Evolutionary conservation across 352 stramenopile species (phyloP), one percentile per base, ranked within the genome.

Genomic region (Chloridella minuta): DNA sequence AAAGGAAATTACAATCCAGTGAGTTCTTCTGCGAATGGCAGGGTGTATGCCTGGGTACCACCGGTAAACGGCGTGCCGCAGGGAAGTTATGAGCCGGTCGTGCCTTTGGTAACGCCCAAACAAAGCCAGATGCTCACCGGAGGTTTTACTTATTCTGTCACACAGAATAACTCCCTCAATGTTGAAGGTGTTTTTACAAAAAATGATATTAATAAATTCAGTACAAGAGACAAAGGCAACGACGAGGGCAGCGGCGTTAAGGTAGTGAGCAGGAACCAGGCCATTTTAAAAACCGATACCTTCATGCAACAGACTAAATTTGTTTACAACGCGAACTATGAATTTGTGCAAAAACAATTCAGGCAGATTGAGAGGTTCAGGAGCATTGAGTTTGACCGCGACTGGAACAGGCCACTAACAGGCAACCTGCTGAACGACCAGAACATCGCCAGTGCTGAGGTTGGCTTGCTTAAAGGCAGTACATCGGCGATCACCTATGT

Each of bases 131-230:
- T 66, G 40, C 40, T 66, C 10, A 66, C 40, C 10, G 40, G 40
- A 66, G 40, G 40, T 66, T 66, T 66, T 66, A 66, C 40, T 18
- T n/a, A 66, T 66, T 66, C 40, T 18, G 10, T 66, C 40, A 66
- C 10, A 10, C 10, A n/a, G 10, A 10, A n/a, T 18, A 66, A 66
- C n/a, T 18, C 40, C 10, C 40, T 66, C 40, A n/a, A 10, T n/a
- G n/a, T 66, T 66, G 40, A 66, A 66, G 40, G 40, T 66, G 40
- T 66, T 66, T 66, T 18, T 66, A 66, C 40, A 18, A 66, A 66
- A 66, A 66, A 66, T 66, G 40, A 66, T n/a, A 66, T 66, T 66
- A 66, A 66, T 66, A 66, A 66, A 66, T 66, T 66, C n/a, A 66
- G 40, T n/a, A 66, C 40, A 18, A 10, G n/a, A 66, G 40, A 66